Percentiles rank a stretch among this genome's conserved stretches.
Conservation (phyloP, 2,329 filamentous ascomycete genomes). For the Ceratocystis colombiana region DNA sequence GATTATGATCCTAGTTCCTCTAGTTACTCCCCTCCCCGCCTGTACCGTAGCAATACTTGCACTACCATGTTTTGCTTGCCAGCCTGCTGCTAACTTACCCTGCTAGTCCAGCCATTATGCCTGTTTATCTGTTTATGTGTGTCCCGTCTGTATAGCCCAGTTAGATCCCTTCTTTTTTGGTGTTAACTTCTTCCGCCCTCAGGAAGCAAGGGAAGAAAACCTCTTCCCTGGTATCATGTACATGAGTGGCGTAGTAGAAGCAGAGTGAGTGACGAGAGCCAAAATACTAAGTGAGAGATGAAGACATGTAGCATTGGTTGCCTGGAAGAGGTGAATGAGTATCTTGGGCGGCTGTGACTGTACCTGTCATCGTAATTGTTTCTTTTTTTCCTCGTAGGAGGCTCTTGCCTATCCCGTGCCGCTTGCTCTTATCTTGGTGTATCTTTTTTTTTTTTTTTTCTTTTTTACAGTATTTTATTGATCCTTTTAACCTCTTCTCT, state of each 20-base stretch:
- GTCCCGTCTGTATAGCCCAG: too few species aligned
- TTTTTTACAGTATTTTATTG: conserved; percentile 7
- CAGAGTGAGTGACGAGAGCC: too few species aligned
- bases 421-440: conserved; percentile 3
- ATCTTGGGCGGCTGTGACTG: not conserved
- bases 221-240: too few species aligned
- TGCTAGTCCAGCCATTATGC: not conserved
- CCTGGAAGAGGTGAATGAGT: too few species aligned
- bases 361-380: not conserved
- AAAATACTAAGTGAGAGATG: too few species aligned
- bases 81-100: not conserved
- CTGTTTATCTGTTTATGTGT: too few species aligned
- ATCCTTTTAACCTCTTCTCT: conserved; percentile 10
- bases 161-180: too few species aligned
- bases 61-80: not conserved
- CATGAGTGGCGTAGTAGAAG: too few species aligned
- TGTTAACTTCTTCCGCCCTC: too few species aligned
- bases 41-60: not conserved
- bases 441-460: conserved; percentile 29
- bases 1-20: conserved; percentile 14
- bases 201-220: too few species aligned
- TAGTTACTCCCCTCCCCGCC: not conserved
- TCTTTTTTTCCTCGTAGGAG: not conserved
- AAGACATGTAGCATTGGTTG: too few species aligned
- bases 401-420: not conserved